These are phyloP conservation scores for Lobosporangium transversale DNA, from an alignment of 192 early-diverging fungal genomes.

Conservation along the genomic window DNA sequence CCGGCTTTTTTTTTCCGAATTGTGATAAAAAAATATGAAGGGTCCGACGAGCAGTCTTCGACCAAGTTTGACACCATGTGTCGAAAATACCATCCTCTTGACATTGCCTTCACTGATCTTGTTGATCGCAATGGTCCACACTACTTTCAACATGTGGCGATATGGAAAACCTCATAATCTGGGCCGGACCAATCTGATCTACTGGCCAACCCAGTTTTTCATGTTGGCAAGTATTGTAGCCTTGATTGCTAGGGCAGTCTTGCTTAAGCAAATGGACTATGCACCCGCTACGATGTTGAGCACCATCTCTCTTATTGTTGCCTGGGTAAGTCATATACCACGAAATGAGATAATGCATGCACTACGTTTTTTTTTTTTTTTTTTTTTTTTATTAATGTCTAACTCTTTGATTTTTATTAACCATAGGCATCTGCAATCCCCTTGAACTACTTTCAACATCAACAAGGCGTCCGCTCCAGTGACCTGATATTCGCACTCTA, in stretches of 20 bases:
- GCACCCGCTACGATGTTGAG: conserved; percentile 35
- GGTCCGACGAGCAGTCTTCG: conserved; percentile 29
- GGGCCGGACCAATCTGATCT: conserved; percentile 36
- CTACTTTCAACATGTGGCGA: conserved; percentile 11
- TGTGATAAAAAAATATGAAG: too few relatives aligned
- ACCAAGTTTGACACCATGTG: conserved; percentile 30
- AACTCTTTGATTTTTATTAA: neutral
- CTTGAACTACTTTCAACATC: conserved; percentile 35
- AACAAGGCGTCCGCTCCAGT: conserved; percentile 29
- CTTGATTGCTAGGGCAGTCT: conserved; percentile 27
- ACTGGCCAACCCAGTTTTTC: conserved; percentile 46
- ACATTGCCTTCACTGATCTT: conserved; percentile 19
- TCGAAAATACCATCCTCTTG: conserved; percentile 41
- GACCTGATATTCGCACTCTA: conserved; percentile 32
- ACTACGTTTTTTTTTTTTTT: neutral
- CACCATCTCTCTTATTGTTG: conserved; percentile 20
- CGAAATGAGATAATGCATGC: too few relatives aligned
- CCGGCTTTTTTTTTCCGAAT: neutral
- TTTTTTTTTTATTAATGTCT: neutral
- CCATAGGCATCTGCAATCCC: conserved; percentile 8
- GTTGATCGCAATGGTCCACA: conserved; percentile 12
- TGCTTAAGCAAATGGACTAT: conserved; percentile 11
- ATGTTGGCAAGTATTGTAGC: conserved; percentile 20
- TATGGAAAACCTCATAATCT: conserved; percentile 24
- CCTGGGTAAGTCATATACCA: conserved; percentile 19